Conservation (phyloP, 352 stramenopile genomes). For the Thalassiosira mediterranea region DNA sequence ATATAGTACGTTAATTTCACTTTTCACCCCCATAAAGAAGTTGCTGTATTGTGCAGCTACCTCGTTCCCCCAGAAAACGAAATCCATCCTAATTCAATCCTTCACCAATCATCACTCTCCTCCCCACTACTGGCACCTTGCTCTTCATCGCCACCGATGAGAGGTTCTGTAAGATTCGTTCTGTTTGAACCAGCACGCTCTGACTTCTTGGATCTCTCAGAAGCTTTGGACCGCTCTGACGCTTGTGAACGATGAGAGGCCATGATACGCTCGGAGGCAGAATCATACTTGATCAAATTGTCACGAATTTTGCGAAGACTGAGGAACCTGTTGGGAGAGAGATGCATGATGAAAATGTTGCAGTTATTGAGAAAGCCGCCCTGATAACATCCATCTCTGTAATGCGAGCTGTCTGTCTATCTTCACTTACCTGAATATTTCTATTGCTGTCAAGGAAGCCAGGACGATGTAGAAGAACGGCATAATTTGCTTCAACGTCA, state of each 20-base stretch:
- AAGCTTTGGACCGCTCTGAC: not conserved
- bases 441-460: constrained; percentile 30
- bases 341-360: not conserved
- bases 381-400: too few species aligned
- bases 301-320: not conserved
- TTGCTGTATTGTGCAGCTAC: too few species aligned
- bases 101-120: not conserved
- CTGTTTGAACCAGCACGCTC: not conserved
- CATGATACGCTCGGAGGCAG: not conserved
- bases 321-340: constrained; percentile 5
- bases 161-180: not conserved
- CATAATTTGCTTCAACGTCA: constrained; percentile 26
- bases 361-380: not conserved
- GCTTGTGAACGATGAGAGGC: not conserved
- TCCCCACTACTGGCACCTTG: not conserved
- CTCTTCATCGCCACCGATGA: not conserved
- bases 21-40: too few species aligned
- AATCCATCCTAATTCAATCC: not conserved
- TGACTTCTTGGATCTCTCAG: not conserved
- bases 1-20: too few species aligned
- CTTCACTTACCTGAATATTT: constrained; percentile 39
- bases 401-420: not conserved
- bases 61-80: too few species aligned
- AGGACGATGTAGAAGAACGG: constrained; percentile 36
- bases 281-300: not conserved